Conservation (phyloP, 148 eudicot genomes). For the Fagopyrum tataricum region DNA sequence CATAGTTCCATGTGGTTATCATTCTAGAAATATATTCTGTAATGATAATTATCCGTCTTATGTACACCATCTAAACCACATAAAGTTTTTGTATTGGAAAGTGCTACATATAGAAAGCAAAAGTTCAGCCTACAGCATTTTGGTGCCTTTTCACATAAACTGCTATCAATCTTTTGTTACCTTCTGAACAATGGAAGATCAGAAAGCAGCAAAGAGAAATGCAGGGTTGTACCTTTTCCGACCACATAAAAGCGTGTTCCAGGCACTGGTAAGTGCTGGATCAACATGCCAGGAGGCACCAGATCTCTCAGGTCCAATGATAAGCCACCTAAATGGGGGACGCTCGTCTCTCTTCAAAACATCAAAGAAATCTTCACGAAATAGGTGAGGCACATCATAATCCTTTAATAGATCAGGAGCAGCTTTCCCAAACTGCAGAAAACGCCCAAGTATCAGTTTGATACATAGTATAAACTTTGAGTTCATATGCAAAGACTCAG, state of each 20-base stretch:
- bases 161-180: neutral
- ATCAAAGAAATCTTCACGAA: conserved; percentile 84
- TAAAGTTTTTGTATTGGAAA: neutral
- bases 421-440: conserved; percentile 78
- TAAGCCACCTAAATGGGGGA: conserved; percentile 89
- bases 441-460: neutral
- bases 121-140: neutral
- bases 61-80: neutral
- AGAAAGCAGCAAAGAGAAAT: neutral
- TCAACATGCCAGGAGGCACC: conserved; percentile 99
- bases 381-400: conserved; percentile 81
- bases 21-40: neutral
- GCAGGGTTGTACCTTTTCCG: conserved; percentile 59
- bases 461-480: conserved; percentile 11
- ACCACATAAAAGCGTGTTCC: conserved; percentile 90
- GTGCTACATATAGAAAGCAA: neutral
- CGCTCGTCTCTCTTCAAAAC: conserved; percentile 64
- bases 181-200: conserved; percentile 1
- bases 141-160: neutral
- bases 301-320: conserved; percentile 97
- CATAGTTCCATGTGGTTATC: neutral
- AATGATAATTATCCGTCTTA: neutral
- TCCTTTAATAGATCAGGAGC: conserved; percentile 78
- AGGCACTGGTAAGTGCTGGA: conserved; percentile 98
- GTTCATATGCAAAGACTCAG: neutral